phyloP scores from a whole-genome alignment of 495 filamentous ascomycete species.

The Mytilinidion resinicola region DNA sequence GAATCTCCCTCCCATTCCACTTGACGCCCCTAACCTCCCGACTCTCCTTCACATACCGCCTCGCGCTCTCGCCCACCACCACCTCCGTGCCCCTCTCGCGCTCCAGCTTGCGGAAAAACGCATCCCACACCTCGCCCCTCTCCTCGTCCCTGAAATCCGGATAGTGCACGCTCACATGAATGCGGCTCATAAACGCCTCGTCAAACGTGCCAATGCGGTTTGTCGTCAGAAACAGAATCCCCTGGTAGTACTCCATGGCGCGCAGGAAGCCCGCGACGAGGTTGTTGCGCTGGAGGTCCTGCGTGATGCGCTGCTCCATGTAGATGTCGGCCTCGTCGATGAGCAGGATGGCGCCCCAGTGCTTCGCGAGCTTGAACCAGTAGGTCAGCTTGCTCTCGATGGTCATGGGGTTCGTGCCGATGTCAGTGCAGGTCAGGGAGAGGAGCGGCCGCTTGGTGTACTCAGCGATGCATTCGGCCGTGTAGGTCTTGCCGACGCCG shows the following conservation, averaged over 20 bases:
- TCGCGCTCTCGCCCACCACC: background rate
- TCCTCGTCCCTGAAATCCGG: slow-evolving; percentile 9
- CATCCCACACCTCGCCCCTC: slow-evolving; percentile 14
- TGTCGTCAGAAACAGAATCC: slow-evolving; percentile 24
- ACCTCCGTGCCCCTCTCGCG: slow-evolving; percentile 16
- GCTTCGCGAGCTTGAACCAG: slow-evolving; percentile 20
- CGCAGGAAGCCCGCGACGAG: slow-evolving; percentile 23
- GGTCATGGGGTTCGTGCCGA: slow-evolving; percentile 13
- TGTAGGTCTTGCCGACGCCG: slow-evolving; percentile 25
- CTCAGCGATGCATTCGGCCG: slow-evolving; percentile 24
- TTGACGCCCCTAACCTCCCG: slow-evolving; percentile 6
- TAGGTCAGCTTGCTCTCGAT: slow-evolving; percentile 3
- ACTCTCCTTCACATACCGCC: slow-evolving; percentile 2
- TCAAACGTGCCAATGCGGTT: slow-evolving; percentile 26
- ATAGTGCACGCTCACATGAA: slow-evolving; percentile 17
- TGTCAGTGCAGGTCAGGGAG: slow-evolving; percentile 12
- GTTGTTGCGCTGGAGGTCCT: slow-evolving; percentile 16
- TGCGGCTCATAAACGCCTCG: slow-evolving; percentile 31
- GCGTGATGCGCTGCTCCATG: slow-evolving; percentile 16
- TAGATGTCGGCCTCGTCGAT: slow-evolving; percentile 35
- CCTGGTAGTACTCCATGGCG: slow-evolving; percentile 25
- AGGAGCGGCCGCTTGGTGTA: slow-evolving; percentile 15
- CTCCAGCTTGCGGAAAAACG: slow-evolving; percentile 27
- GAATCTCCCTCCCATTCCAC: slow-evolving; percentile 18
- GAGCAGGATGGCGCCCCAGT: slow-evolving; percentile 31